Evolutionary conservation across 2,329 filamentous ascomycete genomes (phyloP), one percentile per base, ranked within the genome.

Genomic region (Ceratocystis variospora): DNA sequence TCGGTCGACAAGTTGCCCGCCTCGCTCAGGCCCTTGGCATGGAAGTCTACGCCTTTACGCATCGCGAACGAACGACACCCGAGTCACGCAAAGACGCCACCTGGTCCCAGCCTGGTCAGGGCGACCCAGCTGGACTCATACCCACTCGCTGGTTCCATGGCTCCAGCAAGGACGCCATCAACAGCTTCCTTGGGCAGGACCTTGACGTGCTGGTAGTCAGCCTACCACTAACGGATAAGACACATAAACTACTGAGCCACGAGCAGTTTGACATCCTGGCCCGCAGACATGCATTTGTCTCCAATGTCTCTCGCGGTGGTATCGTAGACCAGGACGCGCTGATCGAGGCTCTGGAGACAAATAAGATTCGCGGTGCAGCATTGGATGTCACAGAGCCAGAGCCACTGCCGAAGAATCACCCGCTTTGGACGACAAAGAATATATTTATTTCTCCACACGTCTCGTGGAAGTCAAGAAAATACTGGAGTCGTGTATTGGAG

Each of bases 371-470:
- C 2, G 89, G 89, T 37, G 89, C 89, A 0, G 88, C 88, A 1
- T 75, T 93, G 50, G 89, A 92, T 72, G 89, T 93, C 0, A 88
- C 88, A 1, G 88, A 92, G 68, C 89, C 89, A 0, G 89, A 93
- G 73, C 89, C 89, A 0, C 73, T 93, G 69, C 87, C 88, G 0
- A 75, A 79, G 1, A 82, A 86, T 3, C 83, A 88, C 72, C 80
- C 83, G 69, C 75, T 93, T 63, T 93, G 88, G 88, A 80, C 77
- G 31, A 78, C 86, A 15, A 82, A 83, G 68, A 90, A 91, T 73
- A 78, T 87, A 17, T 81, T 87, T 63, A 81, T 93, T 59, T 80
- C 79, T 25, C 80, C 80, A 17, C 80, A 82, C 68, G 72, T 81
- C 10, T 80, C 79, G 62, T 77, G 77, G 0, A 69, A 68, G 5